A percentile compares a stretch with the other conserved stretches of the same genome.
phyloP scores from a whole-genome alignment of 1,284 basidiomycete species.

The Porogramme epimiltina region DNA sequence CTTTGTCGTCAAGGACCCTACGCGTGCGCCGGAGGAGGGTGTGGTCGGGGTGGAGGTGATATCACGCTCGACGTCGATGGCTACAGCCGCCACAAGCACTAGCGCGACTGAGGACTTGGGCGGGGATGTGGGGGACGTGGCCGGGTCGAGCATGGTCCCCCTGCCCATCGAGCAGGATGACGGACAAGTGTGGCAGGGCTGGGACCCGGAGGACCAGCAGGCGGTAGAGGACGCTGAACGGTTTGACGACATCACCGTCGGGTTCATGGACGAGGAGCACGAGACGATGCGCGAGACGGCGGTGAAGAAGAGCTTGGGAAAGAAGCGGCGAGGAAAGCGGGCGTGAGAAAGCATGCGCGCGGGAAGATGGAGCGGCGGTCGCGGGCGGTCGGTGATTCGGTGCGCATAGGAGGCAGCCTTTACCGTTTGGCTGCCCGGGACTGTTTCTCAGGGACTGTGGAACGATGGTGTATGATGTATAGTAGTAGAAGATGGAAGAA shows the following conservation, averaged over 20 bases:
- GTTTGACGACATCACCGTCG: constrained; percentile 65
- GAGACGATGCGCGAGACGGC: constrained; percentile 17
- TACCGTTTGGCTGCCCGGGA: not conserved
- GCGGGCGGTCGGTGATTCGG: not conserved
- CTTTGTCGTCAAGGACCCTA: constrained; percentile 34
- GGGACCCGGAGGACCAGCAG: constrained; percentile 52
- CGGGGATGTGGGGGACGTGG: constrained; percentile 32
- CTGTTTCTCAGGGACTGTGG: constrained; percentile 1
- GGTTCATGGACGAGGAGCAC: constrained; percentile 63
- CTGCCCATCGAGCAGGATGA: constrained; percentile 36
- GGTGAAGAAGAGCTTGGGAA: constrained; percentile 6
- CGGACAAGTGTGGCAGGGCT: constrained; percentile 44
- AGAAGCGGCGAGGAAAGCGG: constrained; percentile 11
- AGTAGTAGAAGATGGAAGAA: constrained; percentile 10
- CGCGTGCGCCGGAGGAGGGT: not conserved
- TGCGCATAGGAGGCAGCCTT: not conserved
- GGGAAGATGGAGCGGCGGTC: not conserved
- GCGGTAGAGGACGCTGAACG: constrained; percentile 66
- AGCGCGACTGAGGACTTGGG: constrained; percentile 38
- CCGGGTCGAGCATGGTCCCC: constrained; percentile 29
- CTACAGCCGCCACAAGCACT: constrained; percentile 17
- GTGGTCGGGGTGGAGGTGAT: constrained; percentile 11
- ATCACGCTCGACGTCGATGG: constrained; percentile 34
- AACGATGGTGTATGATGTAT: constrained; percentile 11
- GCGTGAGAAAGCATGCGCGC: not conserved